Conservation (phyloP, 805 yeast genomes). For the Nakazawaea ishiwadae region DNA sequence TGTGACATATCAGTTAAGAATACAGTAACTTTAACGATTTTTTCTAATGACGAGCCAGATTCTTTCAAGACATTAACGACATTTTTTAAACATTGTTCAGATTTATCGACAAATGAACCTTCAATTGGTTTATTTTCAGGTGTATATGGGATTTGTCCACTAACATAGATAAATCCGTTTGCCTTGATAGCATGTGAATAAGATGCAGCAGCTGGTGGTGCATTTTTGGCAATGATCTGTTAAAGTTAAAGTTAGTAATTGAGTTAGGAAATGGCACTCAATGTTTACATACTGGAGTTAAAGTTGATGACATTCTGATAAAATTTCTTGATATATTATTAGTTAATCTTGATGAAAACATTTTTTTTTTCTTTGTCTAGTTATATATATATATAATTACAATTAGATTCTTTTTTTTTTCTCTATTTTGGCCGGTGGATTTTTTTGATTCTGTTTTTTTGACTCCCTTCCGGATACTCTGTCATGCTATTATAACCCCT, state of each 20-base stretch:
- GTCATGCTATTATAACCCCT: too few relatives aligned
- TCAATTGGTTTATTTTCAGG: constrained; percentile 75
- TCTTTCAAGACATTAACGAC: constrained; percentile 72
- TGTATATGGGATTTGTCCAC: constrained; percentile 94
- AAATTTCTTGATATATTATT: constrained; percentile 12
- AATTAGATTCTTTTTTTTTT: too few relatives aligned
- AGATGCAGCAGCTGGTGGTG: constrained; percentile 97
- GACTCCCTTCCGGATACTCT: too few relatives aligned
- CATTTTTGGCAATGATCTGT: constrained; percentile 60
- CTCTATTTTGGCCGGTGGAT: too few relatives aligned
- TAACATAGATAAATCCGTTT: constrained; percentile 83
- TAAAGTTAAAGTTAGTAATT: not conserved
- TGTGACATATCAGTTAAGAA: constrained; percentile 88
- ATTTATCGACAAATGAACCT: constrained; percentile 72
- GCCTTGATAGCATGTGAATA: constrained; percentile 95
- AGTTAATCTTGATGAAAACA: not conserved
- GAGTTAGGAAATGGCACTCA: not conserved
- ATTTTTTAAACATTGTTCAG: constrained; percentile 70
- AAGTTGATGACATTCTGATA: constrained; percentile 29
- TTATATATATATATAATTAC: too few relatives aligned
- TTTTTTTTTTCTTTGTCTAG: not conserved
- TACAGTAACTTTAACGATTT: constrained; percentile 82
- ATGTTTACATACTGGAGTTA: constrained; percentile 29
- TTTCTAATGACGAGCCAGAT: constrained; percentile 77
- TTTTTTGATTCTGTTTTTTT: too few relatives aligned